phyloP scores from a whole-genome alignment of 768 basidiomycete species.

The Peribolospora kevripleyi region DNA sequence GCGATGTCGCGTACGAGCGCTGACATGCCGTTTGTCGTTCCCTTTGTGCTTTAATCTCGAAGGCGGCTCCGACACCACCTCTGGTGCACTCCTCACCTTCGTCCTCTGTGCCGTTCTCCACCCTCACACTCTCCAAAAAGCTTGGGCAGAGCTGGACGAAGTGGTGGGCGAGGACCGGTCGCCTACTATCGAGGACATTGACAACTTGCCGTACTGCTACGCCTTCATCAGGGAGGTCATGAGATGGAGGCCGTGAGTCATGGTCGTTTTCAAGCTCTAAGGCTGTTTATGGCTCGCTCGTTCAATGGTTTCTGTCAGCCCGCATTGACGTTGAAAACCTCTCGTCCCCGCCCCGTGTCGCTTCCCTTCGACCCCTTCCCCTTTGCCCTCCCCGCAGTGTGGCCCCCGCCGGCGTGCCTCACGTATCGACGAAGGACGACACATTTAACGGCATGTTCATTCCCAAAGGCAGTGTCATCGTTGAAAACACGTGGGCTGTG shows the following conservation, averaged over 20 bases:
- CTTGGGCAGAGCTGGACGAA: slow-evolving; percentile 1
- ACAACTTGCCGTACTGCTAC: slow-evolving; percentile 3
- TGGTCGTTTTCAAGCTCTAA: not conserved
- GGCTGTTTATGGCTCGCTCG: no score
- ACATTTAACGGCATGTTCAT: slow-evolving; percentile 1
- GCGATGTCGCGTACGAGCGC: no score
- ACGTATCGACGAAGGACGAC: slow-evolving; percentile 6
- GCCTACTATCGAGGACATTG: slow-evolving; percentile 3
- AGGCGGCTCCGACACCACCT: no score
- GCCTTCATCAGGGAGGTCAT: slow-evolving; percentile 4
- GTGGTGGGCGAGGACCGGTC: slow-evolving; percentile 4
- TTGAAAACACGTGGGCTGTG: slow-evolving; percentile 2
- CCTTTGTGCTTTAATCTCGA: no score
- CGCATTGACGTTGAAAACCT: not conserved
- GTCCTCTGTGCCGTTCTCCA: no score
- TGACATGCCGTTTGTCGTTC: no score
- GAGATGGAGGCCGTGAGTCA: not conserved
- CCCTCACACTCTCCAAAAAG: no score
- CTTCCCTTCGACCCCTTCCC: not conserved
- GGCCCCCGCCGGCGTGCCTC: slow-evolving; percentile 2
- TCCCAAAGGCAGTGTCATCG: not conserved
- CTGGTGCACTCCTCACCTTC: no score
- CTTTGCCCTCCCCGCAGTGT: not conserved
- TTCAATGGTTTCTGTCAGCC: no score
- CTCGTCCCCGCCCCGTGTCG: not conserved